These are phyloP conservation scores for Ceratocystis harringtonii DNA, from an alignment of 2,329 filamentous ascomycete genomes.

Conservation along the genomic window DNA sequence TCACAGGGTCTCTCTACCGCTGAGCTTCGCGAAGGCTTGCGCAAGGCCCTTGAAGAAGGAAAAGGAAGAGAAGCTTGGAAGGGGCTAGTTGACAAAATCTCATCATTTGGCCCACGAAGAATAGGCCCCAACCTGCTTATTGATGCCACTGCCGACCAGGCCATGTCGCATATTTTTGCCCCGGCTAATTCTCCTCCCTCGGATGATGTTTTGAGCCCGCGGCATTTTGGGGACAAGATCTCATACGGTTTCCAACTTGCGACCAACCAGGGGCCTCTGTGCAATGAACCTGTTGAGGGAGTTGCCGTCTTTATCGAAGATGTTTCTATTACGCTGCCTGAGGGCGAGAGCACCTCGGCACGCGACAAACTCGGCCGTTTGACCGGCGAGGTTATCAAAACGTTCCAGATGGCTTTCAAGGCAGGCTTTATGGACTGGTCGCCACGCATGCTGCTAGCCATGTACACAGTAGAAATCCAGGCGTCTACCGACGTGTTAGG, in stretches of 20 bases:
- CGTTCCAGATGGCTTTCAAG: slow-evolving; percentile 68
- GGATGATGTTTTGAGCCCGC: slow-evolving; percentile 39
- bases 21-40: slow-evolving; percentile 64
- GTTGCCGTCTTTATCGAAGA: slow-evolving; percentile 83
- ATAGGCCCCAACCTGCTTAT: slow-evolving; percentile 81
- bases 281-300: slow-evolving; percentile 84
- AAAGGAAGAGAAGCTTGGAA: slow-evolving; percentile 68
- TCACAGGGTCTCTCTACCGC: slow-evolving; percentile 50
- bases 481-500: slow-evolving; percentile 90
- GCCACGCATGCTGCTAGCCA: slow-evolving; percentile 83
- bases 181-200: slow-evolving; percentile 26
- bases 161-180: slow-evolving; percentile 55
- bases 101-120: slow-evolving; percentile 76
- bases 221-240: slow-evolving; percentile 78
- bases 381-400: slow-evolving; percentile 86
- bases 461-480: slow-evolving; percentile 98
- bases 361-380: slow-evolving; percentile 47
- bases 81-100: slow-evolving; percentile 61
- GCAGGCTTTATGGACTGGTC: slow-evolving; percentile 90
- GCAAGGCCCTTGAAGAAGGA: slow-evolving; percentile 50
- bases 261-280: slow-evolving; percentile 75
- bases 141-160: slow-evolving; percentile 56
- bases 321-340: slow-evolving; percentile 43
- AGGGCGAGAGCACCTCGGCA: slow-evolving; percentile 38
- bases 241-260: slow-evolving; percentile 88